A percentile compares a stretch with the other conserved stretches of the same genome.
These are phyloP conservation scores for Verticillium klebahnii DNA, from an alignment of 2,329 filamentous ascomycete species.

Conservation along the genomic window DNA sequence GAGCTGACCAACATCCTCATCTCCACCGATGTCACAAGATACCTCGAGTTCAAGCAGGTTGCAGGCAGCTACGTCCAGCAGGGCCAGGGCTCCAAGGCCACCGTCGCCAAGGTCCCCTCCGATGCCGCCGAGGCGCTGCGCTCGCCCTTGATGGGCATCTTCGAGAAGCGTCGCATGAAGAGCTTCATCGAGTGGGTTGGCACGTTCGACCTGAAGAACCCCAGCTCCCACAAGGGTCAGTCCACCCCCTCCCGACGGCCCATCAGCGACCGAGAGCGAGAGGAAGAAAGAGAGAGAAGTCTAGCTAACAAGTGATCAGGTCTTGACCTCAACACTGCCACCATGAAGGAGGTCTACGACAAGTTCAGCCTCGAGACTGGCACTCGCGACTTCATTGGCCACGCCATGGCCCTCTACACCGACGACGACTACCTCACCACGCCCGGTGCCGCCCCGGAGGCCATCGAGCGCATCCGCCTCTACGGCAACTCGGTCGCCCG, in stretches of 20 bases:
- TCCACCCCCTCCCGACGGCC: slow-evolving; percentile 3
- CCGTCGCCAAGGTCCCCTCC: slow-evolving; percentile 93
- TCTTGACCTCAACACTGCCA: slow-evolving; percentile 71
- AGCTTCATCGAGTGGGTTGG: slow-evolving; percentile 96
- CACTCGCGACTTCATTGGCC: slow-evolving; percentile 94
- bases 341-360: slow-evolving; percentile 98
- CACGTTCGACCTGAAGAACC: slow-evolving; percentile 75
- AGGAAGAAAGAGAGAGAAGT: too few relatives aligned
- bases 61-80: slow-evolving; percentile 96
- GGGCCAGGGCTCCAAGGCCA: slow-evolving; percentile 74
- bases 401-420: slow-evolving; percentile 96
- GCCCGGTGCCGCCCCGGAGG: slow-evolving; percentile 71
- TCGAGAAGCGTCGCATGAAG: slow-evolving; percentile 97
- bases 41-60: slow-evolving; percentile 91
- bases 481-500: slow-evolving; percentile 97
- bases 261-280: too few relatives aligned
- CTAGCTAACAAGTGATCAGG: slow-evolving; percentile 35
- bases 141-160: slow-evolving; percentile 93
- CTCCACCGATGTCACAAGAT: slow-evolving; percentile 85
- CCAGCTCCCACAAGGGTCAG: slow-evolving; percentile 84
- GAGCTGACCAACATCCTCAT: slow-evolving; percentile 98
- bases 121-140: slow-evolving; percentile 86
- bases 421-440: slow-evolving; percentile 78
- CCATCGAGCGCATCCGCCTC: slow-evolving; percentile 86
- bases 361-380: slow-evolving; percentile 89